Evolutionary conservation across 768 basidiomycete species (phyloP), one percentile per base, ranked within the genome.

Genomic region (Termitomyces titanicus): DNA sequence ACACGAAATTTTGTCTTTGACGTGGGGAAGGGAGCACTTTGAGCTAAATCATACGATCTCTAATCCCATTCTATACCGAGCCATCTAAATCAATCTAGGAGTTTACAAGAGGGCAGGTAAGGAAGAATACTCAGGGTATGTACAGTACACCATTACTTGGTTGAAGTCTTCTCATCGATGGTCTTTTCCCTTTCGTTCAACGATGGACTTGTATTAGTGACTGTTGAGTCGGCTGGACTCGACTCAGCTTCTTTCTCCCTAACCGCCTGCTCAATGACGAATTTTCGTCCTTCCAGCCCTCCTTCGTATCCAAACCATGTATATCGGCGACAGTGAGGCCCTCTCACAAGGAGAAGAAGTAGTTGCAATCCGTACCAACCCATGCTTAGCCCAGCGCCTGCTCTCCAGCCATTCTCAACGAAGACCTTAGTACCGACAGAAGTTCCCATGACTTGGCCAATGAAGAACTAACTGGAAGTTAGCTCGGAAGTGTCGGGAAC

Each of bases 371-470:
- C 82, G 35, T 80, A 77, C 66, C 82, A 79, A 0, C 77, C 88
- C 52, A 92, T 65, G 40, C 79, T 79, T 11, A 90, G 72, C 27
- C 74, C 76, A 0, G 88, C 84, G 2, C 79, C 80, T 0, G 87
- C 76, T 34, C 82, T 76, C 89, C 89, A 92, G 15, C 92, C 92
- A 59, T 81, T 72, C 13, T 72, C 61, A 27, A 86, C 77, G 70
- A 90, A 94, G 2, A 93, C 79, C 34, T 80, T 68, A 0, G 89
- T 87, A 29, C 89, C 86, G 0, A 86, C 85, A 0, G 87, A 78
- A 0, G 90, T 92, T 17, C 92, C 92, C 70, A 88, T 84, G 10
- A 92, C 87, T 72, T 93, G 90, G 0, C 92, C 92, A 22, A 89
- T 77, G 68, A 91, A 90, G 29, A 88, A 69, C 79, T 81, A 25